Base-by-base conservation (phyloP, 2,329 filamentous ascomycete species). In the Blumeriella jaapii region DNA sequence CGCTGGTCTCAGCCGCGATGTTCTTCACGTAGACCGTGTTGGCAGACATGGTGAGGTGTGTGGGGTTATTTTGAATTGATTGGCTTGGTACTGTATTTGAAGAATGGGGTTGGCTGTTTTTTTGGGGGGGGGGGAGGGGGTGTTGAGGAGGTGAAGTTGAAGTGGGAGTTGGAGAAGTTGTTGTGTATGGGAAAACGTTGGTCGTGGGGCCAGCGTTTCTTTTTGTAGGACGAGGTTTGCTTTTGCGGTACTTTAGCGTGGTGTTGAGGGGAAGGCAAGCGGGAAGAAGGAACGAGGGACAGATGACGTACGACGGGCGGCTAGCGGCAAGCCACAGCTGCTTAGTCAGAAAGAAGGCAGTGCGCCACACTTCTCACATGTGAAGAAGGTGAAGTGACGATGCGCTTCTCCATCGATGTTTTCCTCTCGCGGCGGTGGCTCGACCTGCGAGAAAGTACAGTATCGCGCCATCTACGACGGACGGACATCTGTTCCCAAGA, bases 21-120 rank as follows among this genome's bases (percentile, higher is more conserved):
- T 91, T 87, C 64, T 82, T 82, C 54, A 96, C 87, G 64, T 87
- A 67, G 46, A 95, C 84, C 32, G 82, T 89, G 52, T 40, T 49
- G 30, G 49, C 49, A 47, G 52, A 53, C 50, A 53, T 53, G 36
- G 31, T 50, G 41, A 8, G 27, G 36, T 29, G 38, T 36, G 31
- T 23, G 32, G 13, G 34, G 38, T 16, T 38, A n/a, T 31, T 12
- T 24, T 28, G 39, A n/a, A n/a, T n/a, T n/a, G n/a, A n/a, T n/a
- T n/a, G n/a, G n/a, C n/a, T n/a, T n/a, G n/a, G n/a, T n/a, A n/a
- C n/a, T n/a, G 10, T 34, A 1, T 29, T 4, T 29, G 4, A 7
- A 2, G 18, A 23, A 18, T 4, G 12, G n/a, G 26, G n/a, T 4
- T 23, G 22, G 15, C 26, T 5, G 15, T 26, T 3, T 24, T 24